Evolutionary conservation across 305 asterid genomes (phyloP), one percentile per base, ranked within the genome.

Genomic region (Vinca major): DNA sequence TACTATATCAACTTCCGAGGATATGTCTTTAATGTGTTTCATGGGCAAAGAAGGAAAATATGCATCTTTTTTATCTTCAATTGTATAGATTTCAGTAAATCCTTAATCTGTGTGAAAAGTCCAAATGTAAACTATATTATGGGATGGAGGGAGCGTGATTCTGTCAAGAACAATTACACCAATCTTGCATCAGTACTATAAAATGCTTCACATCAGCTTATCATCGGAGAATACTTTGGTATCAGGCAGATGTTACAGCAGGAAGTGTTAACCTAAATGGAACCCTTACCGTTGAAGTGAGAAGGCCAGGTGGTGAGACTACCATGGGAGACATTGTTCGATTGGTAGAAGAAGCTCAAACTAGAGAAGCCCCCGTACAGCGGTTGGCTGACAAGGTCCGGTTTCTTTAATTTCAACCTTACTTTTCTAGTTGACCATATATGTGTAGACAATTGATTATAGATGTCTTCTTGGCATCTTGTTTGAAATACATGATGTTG

Each of bases 251-350:
- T 60, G 95, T 91, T 68, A 86, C 96, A 67, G 97, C 99, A 68
- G 99, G 97, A 74, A 85, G 96, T 89, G 89, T 93, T 74, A 93
- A 93, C 85, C 82, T 93, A 58, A 91, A 93, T 78, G 97, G 97
- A 72, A 89, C 83, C 68, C 91, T 93, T 67, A 84, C 88, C 65
- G 81, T 93, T 74, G 96, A 93, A 89, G 99, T 93, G 77, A 85
- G 84, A 69, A 84, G 96, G 80, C 96, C 95, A 69, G 99, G 97
- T 75, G 99, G 99, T 67, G 99, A 93, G 81, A 91, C 96, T n/a
- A 86, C 96, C 66, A 87, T 93, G 45, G 96, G 90, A 63, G 97
- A 93, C 81, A 91, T 93, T 84, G 97, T 93, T 74, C 91, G 96
- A 71, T 81, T 93, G 86, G 97, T 93, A 65, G 99, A 93, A 82